Evolutionary conservation across 495 filamentous ascomycete species (phyloP), one percentile per base, ranked within the genome.

Genomic region (Ascodesmis nigricans): DNA sequence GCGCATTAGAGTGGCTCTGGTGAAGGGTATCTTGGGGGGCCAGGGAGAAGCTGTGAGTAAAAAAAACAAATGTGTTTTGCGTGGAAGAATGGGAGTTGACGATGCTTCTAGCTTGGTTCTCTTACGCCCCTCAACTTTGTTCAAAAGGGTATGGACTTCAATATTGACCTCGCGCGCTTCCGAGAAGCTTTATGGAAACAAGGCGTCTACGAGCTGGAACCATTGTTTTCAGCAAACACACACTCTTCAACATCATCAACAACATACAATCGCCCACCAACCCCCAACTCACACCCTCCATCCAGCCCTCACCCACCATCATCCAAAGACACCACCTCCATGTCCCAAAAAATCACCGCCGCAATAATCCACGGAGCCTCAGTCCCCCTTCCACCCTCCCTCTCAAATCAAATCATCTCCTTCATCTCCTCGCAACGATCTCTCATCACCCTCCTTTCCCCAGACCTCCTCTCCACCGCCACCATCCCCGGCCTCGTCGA

Each of bases 91-190:
- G 15, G 23, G n/a, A n/a, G 14, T n/a, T 1, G 1, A 27, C 17
- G 21, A 16, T 36, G 8, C 11, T 9, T n/a, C n/a, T 17, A 47
- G 46, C 33, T 49, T 1, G 45, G 40, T 1, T 32, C 40, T 9
- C 40, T 48, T 11, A 48, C 46, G 7, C 46, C 46, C 11, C 40
- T 44, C 8, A 41, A 49, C 23, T 49, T 47, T n/a, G 46, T 36
- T 2, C 26, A 35, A 11, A 45, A 36, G 4, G 46, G 46, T 1
- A 26, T 49, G 11, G 46, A 49, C 21, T 49, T 49, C 23, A 37
- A 38, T 2, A 28, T 49, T 17, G 40, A 49, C n/a, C 22, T 49
- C 7, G 15, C 34, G 13, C 21, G 40, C 8, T 49, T 49, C 31
- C 39, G 16, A 1, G 23, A 33, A 6, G 46, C 45, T 4, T 29